Conservation (phyloP, 768 basidiomycete genomes). For the Macrocybe gigantea region DNA sequence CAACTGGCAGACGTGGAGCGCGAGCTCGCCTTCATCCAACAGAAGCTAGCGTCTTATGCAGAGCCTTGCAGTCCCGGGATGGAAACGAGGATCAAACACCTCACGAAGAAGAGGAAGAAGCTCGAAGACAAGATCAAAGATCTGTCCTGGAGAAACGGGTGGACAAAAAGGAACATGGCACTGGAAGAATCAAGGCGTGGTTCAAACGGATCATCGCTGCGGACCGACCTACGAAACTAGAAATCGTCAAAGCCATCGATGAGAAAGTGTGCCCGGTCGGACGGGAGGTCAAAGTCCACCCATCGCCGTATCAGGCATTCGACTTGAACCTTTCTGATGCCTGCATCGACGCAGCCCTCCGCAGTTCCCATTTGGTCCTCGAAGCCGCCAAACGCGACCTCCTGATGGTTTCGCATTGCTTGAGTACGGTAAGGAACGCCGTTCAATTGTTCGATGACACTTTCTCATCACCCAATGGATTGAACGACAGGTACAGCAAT, state of each 20-base stretch:
- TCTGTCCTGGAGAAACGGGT: constrained; percentile 16
- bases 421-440: constrained; percentile 40
- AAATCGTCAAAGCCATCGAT: constrained; percentile 36
- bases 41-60: constrained; percentile 13
- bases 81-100: constrained; percentile 34
- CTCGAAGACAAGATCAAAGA: constrained; percentile 28
- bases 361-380: constrained; percentile 42
- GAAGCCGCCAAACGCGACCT: constrained; percentile 53
- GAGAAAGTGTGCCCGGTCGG: constrained; percentile 34
- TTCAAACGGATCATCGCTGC: constrained; percentile 50
- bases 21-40: constrained; percentile 19
- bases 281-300: constrained; percentile 24
- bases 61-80: constrained; percentile 12
- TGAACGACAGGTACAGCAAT: constrained; percentile 44
- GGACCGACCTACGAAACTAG: constrained; percentile 28
- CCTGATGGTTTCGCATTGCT: constrained; percentile 43
- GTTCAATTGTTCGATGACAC: neutral
- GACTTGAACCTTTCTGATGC: constrained; percentile 23
- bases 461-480: neutral
- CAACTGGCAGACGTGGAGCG: constrained; percentile 22
- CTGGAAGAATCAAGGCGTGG: constrained; percentile 57
- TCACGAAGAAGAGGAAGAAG: constrained; percentile 37
- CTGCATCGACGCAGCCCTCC: constrained; percentile 33
- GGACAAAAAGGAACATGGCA: constrained; percentile 27
- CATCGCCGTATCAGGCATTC: constrained; percentile 1